Percentiles rank a stretch among this genome's conserved stretches.
These are phyloP conservation scores for Lomentospora prolificans DNA, from an alignment of 2,329 filamentous ascomycete genomes.

Conservation along the genomic window DNA sequence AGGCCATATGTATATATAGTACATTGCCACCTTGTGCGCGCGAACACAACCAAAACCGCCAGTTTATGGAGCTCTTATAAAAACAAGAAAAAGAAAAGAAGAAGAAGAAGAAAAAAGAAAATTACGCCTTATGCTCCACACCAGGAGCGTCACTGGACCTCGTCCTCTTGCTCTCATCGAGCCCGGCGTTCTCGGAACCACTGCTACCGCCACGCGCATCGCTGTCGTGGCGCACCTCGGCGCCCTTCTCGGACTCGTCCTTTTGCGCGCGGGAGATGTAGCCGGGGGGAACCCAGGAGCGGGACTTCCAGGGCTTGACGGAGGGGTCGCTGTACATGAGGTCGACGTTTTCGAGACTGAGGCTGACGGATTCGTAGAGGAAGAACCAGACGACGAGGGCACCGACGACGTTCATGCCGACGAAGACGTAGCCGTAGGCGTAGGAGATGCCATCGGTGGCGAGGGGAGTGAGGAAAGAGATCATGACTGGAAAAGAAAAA, in stretches of 20 bases:
- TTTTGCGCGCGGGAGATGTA: slow-evolving; percentile 29
- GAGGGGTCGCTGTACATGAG: slow-evolving; percentile 53
- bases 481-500: slow-evolving; percentile 35
- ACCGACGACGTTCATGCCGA: slow-evolving; percentile 48
- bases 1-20: no score
- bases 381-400: slow-evolving; percentile 58
- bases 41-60: no score
- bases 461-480: slow-evolving; percentile 59
- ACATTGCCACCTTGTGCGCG: no score
- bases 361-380: slow-evolving; percentile 54
- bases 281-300: slow-evolving; percentile 39
- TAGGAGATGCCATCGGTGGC: slow-evolving; percentile 53
- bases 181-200: not conserved
- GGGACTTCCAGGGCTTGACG: slow-evolving; percentile 52
- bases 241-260: slow-evolving; percentile 18
- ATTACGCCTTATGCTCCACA: slow-evolving; percentile 3
- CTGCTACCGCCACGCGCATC: not conserved
- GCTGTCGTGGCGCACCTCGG: no score
- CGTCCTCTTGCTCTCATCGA: not conserved
- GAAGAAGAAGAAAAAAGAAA: not conserved
- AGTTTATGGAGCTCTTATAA: no score
- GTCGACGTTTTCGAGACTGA: slow-evolving; percentile 63
- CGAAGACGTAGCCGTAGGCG: slow-evolving; percentile 57
- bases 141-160: not conserved
- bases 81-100: not conserved